Evolutionary conservation across 1,139 yeast genomes (phyloP).

Genomic region (Scheffersomyces segobiensis): DNA sequence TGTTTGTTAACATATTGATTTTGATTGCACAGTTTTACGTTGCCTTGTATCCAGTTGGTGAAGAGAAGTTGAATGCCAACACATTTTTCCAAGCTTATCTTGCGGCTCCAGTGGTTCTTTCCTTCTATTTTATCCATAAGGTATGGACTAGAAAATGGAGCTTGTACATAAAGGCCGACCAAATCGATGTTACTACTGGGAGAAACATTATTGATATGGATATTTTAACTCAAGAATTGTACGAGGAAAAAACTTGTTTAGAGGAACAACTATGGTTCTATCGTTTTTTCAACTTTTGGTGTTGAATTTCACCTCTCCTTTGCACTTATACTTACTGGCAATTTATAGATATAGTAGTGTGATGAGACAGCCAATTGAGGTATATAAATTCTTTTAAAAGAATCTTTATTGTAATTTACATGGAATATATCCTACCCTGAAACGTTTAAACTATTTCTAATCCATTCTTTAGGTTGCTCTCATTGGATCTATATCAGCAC

Average conservation of each 20-base stretch:
- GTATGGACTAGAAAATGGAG: conserved; percentile 44
- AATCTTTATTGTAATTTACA: too few relatives aligned
- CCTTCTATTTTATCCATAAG: conserved; percentile 52
- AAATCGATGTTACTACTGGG: conserved; percentile 53
- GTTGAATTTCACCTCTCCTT: conserved; percentile 1
- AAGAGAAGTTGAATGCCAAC: conserved; percentile 26
- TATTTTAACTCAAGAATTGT: conserved; percentile 4
- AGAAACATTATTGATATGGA: conserved; percentile 54
- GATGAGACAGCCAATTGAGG: neutral
- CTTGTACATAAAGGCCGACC: conserved; percentile 37
- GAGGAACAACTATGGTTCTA: conserved; percentile 8
- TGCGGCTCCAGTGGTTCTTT: conserved; percentile 53
- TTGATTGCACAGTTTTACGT: conserved; percentile 42
- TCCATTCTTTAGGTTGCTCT: neutral
- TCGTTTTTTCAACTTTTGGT: conserved; percentile 11
- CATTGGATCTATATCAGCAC: neutral
- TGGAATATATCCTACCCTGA: too few relatives aligned
- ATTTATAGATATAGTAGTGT: neutral
- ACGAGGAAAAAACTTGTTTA: conserved; percentile 8
- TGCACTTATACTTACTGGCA: neutral
- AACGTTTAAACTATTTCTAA: neutral
- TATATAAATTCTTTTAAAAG: too few relatives aligned
- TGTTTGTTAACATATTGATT: conserved; percentile 24
- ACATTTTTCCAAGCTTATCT: conserved; percentile 55
- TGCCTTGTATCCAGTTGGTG: conserved; percentile 39